Evolutionary conservation across 2,329 filamentous ascomycete species (phyloP), one percentile per base, ranked within the genome.

Genomic region (Xenosphaeropsis pyriputrescens): DNA sequence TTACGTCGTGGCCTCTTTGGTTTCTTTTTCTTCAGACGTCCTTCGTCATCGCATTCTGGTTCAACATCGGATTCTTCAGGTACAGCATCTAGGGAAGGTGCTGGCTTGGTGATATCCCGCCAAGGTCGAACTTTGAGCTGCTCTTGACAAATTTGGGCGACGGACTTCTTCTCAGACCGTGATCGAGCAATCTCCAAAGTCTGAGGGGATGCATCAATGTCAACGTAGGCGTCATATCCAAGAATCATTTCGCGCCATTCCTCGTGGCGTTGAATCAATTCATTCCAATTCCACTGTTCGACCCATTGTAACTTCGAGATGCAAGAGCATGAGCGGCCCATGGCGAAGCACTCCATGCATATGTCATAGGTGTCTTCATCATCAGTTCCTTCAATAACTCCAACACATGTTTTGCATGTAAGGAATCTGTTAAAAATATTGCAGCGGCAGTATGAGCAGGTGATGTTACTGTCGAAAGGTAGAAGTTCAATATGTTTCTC

Each of bases 381-480:
- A 13, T 70, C 74, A 22, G 76, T 82, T 41, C 71, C 70, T 9
- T 71, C 64, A 15, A 84, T 65, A 35, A 68, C 64, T 29, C 79
- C 69, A 34, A 85, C 72, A 55, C 91, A 98, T 38, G 78, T 72
- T 41, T 85, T 85, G 63, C 91, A 98, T 3, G 88, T 94, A 17
- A 98, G 61, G 53, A 98, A 98, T 3, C 86, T 74, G 57, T 98
- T 98, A 68, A 96, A 96, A 39, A 98, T 93, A 52, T 96, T 96
- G 45, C 84, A 83, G 33, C 91, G 70, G 55, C 91, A 98, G 58
- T 95, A 98, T 3, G 89, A 89, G 57, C 91, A 98, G 6, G 86
- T 94, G 35, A 98, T 77, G 52, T 86, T 89, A 40, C 85, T 85
- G 58, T 95, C 88, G 49, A 84, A 96, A 1, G 78, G 71, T 6